A percentile compares a stretch with the other conserved stretches of the same genome.
Evolutionary conservation across 1,284 basidiomycete species (phyloP).

Genomic region (Rhodotorula sp.): DNA sequence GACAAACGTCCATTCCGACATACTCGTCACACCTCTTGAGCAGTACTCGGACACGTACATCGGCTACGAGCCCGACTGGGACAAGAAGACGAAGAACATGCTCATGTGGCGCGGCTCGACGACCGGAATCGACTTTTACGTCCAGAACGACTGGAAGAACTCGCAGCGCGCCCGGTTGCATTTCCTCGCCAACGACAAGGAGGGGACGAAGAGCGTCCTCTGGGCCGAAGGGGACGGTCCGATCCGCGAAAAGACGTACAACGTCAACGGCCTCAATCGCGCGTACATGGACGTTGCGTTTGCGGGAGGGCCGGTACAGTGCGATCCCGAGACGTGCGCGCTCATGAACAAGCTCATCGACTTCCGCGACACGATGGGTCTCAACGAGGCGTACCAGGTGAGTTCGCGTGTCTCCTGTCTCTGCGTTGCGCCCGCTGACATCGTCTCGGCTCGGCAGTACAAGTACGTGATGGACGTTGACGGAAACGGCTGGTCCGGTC

Average conservation of each 20-base stretch:
- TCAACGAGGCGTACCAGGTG: slow-evolving; percentile 42
- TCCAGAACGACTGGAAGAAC: slow-evolving; percentile 42
- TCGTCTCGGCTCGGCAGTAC: slow-evolving; percentile 26
- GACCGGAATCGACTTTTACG: slow-evolving; percentile 46
- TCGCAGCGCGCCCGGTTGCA: slow-evolving; percentile 46
- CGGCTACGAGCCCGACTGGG: slow-evolving; percentile 46
- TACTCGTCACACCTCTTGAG: slow-evolving; percentile 47
- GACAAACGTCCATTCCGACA: slow-evolving; percentile 45
- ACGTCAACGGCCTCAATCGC: slow-evolving; percentile 27
- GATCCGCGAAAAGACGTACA: slow-evolving; percentile 21
- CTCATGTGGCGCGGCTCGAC: slow-evolving; percentile 49
- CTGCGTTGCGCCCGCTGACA: not conserved
- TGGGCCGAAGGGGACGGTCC: slow-evolving; percentile 35
- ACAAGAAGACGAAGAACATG: slow-evolving; percentile 49
- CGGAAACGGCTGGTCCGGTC: slow-evolving; percentile 45
- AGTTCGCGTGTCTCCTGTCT: not conserved
- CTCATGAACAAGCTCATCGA: slow-evolving; percentile 43
- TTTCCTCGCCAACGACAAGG: slow-evolving; percentile 40
- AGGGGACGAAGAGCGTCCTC: slow-evolving; percentile 37
- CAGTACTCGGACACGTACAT: slow-evolving; percentile 47
- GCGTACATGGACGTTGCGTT: slow-evolving; percentile 42
- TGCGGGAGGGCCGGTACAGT: slow-evolving; percentile 45
- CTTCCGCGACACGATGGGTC: slow-evolving; percentile 45
- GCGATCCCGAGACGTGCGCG: slow-evolving; percentile 45
- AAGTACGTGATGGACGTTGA: slow-evolving; percentile 47